Evolutionary conservation across 2,329 filamentous ascomycete genomes (phyloP).

Genomic region (Lasiodiplodia hormozganensis): DNA sequence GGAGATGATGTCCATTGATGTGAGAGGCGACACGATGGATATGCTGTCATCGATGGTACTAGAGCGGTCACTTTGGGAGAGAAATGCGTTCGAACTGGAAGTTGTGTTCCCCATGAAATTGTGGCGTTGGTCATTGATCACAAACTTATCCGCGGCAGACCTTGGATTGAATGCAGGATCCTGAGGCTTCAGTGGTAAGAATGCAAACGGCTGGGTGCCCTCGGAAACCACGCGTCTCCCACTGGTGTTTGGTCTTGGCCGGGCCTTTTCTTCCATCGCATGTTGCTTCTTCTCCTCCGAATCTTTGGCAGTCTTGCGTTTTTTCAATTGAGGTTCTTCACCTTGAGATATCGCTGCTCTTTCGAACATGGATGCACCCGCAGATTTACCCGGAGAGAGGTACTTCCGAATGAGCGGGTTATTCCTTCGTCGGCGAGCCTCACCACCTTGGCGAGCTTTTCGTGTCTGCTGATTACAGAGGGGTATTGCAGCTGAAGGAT

Average conservation of each 20-base stretch:
- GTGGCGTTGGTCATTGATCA: background rate
- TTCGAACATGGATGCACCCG: conserved; percentile 22
- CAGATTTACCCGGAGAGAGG: conserved; percentile 7
- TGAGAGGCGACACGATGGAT: conserved; percentile 12
- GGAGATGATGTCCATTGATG: conserved; percentile 25
- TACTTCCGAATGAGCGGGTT: conserved; percentile 16
- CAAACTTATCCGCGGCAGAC: background rate
- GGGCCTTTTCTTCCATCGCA: background rate
- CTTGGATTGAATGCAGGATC: background rate
- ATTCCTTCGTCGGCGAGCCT: background rate
- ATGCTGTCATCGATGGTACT: conserved; percentile 6
- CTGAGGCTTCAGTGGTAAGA: background rate
- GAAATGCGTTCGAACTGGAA: background rate
- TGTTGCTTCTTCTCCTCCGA: background rate
- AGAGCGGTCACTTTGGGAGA: background rate
- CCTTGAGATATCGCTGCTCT: conserved; percentile 19
- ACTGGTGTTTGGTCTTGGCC: background rate
- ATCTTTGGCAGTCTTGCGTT: conserved; percentile 2
- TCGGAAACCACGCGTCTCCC: conserved; percentile 2
- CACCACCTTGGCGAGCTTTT: background rate
- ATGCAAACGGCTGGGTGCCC: conserved; percentile 1
- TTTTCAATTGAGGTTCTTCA: conserved; percentile 5
- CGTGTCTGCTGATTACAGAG: background rate
- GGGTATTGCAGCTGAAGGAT: too few species aligned
- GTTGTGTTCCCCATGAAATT: background rate